A percentile compares a stretch with the other conserved stretches of the same genome.
phyloP scores from a whole-genome alignment of 2,329 filamentous ascomycete genomes.

The Colletotrichum coccodes region DNA sequence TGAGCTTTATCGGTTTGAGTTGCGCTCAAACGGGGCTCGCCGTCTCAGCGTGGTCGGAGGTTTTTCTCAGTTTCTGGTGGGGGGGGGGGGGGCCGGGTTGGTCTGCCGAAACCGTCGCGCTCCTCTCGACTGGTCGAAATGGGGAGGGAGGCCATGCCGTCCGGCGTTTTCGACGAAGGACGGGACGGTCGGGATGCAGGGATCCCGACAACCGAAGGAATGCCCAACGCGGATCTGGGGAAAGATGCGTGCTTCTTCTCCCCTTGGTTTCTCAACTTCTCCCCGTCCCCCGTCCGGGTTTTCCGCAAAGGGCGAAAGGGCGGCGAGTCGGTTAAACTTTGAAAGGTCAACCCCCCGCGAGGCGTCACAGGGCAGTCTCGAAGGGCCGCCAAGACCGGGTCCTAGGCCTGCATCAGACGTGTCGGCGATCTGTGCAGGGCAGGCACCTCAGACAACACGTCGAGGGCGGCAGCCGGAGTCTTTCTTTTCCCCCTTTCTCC shows the following conservation, averaged over 20 bases:
- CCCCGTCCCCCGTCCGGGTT: neutral
- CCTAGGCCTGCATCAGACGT: conserved; percentile 13
- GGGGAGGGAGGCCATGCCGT: neutral
- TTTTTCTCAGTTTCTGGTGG: neutral
- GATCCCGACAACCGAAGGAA: neutral
- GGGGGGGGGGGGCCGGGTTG: neutral
- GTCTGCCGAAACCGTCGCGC: neutral
- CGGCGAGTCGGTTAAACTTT: neutral
- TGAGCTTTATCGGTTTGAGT: conserved; percentile 32
- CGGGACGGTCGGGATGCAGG: neutral
- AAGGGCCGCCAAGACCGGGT: conserved; percentile 28
- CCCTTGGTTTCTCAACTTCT: neutral
- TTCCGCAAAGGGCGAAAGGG: neutral
- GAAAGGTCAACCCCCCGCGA: neutral
- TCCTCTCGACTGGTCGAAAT: neutral
- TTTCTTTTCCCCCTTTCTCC: neutral
- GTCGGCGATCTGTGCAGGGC: conserved; percentile 17
- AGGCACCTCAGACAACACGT: neutral
- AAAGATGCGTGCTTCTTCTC: neutral
- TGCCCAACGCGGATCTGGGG: neutral
- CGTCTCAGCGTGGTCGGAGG: conserved; percentile 32
- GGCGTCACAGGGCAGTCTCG: conserved; percentile 25
- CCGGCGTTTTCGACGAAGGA: neutral
- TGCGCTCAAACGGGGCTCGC: conserved; percentile 31
- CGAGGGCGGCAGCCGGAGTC: too few species aligned